Evolutionary conservation across 805 yeast species (phyloP).

Genomic region (Myxozyma mucilagina): DNA sequence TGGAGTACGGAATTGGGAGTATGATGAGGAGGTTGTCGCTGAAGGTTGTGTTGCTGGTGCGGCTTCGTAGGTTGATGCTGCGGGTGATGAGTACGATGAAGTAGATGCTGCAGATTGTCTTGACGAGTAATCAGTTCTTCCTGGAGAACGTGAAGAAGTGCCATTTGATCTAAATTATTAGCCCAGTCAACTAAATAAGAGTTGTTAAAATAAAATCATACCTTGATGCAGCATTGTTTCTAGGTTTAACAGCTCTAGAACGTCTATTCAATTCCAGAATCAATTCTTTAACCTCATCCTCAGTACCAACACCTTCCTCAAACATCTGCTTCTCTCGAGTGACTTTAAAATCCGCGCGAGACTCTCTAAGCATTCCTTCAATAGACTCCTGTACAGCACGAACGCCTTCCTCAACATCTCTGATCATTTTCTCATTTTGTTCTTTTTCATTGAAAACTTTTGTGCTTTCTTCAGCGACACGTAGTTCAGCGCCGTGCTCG

Average conservation of each 20-base stretch:
- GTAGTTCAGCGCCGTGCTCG: conserved; percentile 48
- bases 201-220: not conserved
- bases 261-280: conserved; percentile 51
- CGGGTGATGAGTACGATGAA: not conserved
- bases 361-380: conserved; percentile 45
- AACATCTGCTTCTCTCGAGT: conserved; percentile 65
- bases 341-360: conserved; percentile 33
- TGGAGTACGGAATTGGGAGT: conserved; percentile 45
- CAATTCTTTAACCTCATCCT: conserved; percentile 63
- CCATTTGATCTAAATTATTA: not conserved
- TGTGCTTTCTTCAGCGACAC: conserved; percentile 53
- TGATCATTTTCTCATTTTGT: conserved; percentile 58
- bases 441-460: conserved; percentile 55
- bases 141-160: not conserved
- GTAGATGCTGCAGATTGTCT: not conserved
- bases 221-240: not conserved
- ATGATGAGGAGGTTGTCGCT: conserved; percentile 25
- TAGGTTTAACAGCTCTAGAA: not conserved
- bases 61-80: not conserved
- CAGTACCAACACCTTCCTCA: conserved; percentile 80
- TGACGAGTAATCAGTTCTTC: not conserved
- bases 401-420: conserved; percentile 72
- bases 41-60: conserved; percentile 16
- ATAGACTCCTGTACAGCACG: conserved; percentile 58
- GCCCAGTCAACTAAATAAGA: not conserved